These are phyloP conservation scores for Gracilaria domingensis DNA, from an alignment of 23 red algal species.

Conservation along the genomic window DNA sequence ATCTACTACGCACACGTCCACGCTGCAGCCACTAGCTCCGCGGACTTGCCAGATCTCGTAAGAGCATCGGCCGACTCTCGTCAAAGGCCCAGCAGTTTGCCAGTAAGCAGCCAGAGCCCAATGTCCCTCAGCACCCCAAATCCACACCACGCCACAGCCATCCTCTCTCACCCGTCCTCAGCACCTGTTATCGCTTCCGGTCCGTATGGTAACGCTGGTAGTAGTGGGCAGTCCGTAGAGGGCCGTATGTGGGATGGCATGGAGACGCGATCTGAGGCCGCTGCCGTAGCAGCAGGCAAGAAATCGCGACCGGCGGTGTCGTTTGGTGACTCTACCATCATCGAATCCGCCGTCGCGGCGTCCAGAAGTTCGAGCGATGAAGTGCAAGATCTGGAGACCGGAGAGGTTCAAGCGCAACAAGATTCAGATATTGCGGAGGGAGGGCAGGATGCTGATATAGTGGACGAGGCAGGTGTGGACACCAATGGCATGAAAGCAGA, in stretches of 20 bases:
- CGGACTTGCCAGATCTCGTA: neutral
- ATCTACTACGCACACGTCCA: constrained; percentile 68
- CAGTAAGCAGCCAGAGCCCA: neutral
- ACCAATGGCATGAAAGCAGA: neutral
- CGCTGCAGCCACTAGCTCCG: neutral
- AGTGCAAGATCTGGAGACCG: constrained; percentile 1
- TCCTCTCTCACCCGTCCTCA: neutral
- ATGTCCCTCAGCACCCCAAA: neutral
- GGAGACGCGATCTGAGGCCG: neutral
- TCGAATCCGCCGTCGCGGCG: neutral
- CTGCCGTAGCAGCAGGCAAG: neutral
- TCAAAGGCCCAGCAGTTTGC: neutral
- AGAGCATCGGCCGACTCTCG: neutral
- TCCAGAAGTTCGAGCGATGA: neutral
- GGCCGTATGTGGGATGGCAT: constrained; percentile 11
- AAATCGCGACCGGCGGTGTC: neutral
- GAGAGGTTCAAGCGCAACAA: neutral
- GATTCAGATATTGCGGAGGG: neutral
- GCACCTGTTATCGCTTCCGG: neutral
- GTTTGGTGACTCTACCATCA: neutral
- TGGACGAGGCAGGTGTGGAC: neutral
- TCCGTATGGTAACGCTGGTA: neutral
- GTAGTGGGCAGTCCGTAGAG: constrained; percentile 1
- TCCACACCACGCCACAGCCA: constrained; percentile 1
- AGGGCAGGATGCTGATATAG: neutral